phyloP scores from a whole-genome alignment of 2,329 filamentous ascomycete genomes.

The Clathrospora elynae region DNA sequence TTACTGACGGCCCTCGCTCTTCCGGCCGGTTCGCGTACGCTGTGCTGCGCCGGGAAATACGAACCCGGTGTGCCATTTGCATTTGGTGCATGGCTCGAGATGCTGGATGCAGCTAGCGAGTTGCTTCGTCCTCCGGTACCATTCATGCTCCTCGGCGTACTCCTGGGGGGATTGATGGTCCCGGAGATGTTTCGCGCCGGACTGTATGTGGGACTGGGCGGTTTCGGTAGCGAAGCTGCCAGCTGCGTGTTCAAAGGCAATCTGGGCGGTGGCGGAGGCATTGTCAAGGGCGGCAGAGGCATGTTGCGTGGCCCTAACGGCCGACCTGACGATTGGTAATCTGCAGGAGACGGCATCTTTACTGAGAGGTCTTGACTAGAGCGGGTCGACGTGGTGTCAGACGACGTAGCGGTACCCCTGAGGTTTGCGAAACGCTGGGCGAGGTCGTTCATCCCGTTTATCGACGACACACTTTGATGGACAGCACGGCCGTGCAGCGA shows the following conservation, averaged over 20 bases:
- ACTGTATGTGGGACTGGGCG: conserved; percentile 77
- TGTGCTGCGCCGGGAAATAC: conserved; percentile 49
- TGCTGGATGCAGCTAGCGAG: conserved; percentile 54
- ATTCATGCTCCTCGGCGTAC: conserved; percentile 67
- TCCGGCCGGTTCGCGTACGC: conserved; percentile 15
- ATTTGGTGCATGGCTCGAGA: conserved; percentile 46
- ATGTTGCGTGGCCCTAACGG: conserved; percentile 60
- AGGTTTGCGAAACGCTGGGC: conserved; percentile 49
- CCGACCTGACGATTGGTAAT: conserved; percentile 41
- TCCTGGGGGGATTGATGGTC: conserved; percentile 67
- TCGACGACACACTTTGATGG: conserved; percentile 39
- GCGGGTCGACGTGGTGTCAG: conserved; percentile 30
- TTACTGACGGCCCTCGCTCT: conserved; percentile 54
- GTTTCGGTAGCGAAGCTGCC: conserved; percentile 67
- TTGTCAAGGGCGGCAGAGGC: conserved; percentile 46
- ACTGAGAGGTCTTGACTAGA: conserved; percentile 42
- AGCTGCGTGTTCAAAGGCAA: conserved; percentile 58
- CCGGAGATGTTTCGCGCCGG: conserved; percentile 74
- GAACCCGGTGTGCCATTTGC: conserved; percentile 45
- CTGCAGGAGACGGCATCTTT: conserved; percentile 51
- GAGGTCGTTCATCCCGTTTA: conserved; percentile 38
- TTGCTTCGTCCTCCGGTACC: conserved; percentile 60
- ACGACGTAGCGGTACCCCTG: conserved; percentile 25
- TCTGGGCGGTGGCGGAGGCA: conserved; percentile 50
- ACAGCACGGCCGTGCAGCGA: conserved; percentile 67